Conservation (phyloP, 1,139 yeast species). For the Entelexis sorbosivorans region DNA sequence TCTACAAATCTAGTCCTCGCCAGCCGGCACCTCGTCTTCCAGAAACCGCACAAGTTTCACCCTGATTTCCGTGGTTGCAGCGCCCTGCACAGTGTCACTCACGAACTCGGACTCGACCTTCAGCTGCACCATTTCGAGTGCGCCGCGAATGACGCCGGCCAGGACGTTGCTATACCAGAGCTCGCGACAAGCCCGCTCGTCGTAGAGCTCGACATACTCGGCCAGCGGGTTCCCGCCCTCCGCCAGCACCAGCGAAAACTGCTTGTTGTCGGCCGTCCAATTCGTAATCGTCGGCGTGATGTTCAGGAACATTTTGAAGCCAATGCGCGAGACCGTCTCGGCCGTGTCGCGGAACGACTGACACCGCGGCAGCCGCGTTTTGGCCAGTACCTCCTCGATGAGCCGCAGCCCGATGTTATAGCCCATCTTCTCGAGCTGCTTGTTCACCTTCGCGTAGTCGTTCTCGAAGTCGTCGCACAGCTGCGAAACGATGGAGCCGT, state of each 20-base stretch:
- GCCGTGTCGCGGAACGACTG: slow-evolving; percentile 73
- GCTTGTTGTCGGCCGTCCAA: slow-evolving; percentile 68
- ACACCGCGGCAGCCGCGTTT: slow-evolving; percentile 76
- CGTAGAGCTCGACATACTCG: slow-evolving; percentile 89
- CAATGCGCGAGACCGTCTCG: slow-evolving; percentile 73
- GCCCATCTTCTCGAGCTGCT: slow-evolving; percentile 85
- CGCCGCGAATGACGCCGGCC: slow-evolving; percentile 85
- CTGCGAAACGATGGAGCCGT: slow-evolving; percentile 92
- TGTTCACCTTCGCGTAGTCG: slow-evolving; percentile 69
- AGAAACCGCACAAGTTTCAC: slow-evolving; percentile 60
- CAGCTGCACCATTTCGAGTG: slow-evolving; percentile 89
- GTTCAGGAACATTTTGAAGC: slow-evolving; percentile 80
- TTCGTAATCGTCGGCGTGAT: slow-evolving; percentile 64
- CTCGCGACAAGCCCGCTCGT: slow-evolving; percentile 57
- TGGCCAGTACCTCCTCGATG: slow-evolving; percentile 86
- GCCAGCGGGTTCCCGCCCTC: slow-evolving; percentile 70
- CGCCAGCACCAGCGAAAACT: slow-evolving; percentile 58
- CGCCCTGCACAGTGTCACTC: slow-evolving; percentile 72
- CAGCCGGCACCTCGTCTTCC: slow-evolving; percentile 94
- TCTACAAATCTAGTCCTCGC: slow-evolving; percentile 53
- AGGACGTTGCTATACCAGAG: slow-evolving; percentile 87
- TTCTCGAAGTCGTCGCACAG: slow-evolving; percentile 70
- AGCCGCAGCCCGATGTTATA: slow-evolving; percentile 84
- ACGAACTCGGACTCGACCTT: slow-evolving; percentile 78
- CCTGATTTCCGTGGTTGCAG: slow-evolving; percentile 57